Evolutionary conservation across 2,329 filamentous ascomycete species (phyloP).

Genomic region (Helicocarpus griseus): DNA sequence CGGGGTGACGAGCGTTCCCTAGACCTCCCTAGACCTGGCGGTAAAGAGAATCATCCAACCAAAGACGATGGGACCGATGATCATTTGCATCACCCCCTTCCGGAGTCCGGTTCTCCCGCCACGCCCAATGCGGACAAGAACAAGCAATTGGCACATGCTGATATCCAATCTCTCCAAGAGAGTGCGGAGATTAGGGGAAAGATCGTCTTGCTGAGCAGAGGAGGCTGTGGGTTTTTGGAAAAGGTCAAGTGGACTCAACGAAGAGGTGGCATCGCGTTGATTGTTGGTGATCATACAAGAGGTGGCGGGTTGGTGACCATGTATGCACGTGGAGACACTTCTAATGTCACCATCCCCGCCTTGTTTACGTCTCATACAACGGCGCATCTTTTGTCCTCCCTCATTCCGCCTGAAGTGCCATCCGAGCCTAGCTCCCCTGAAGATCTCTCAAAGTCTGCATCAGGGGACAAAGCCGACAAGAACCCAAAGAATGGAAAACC

Average conservation of each 20-base stretch:
- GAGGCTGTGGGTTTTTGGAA: slow-evolving; percentile 91
- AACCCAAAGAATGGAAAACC: slow-evolving; percentile 16
- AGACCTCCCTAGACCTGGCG: background rate
- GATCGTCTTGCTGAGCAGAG: slow-evolving; percentile 80
- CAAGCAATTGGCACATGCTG: slow-evolving; percentile 53
- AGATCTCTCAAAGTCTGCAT: slow-evolving; percentile 46
- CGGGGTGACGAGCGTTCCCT: background rate
- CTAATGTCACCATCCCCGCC: slow-evolving; percentile 86
- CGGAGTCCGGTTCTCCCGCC: slow-evolving; percentile 29
- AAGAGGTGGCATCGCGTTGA: slow-evolving; percentile 76
- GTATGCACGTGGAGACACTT: slow-evolving; percentile 95
- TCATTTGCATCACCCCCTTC: slow-evolving; percentile 57
- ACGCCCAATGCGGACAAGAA: slow-evolving; percentile 12
- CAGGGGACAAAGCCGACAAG: slow-evolving; percentile 32
- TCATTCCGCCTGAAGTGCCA: slow-evolving; percentile 58
- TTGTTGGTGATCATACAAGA: slow-evolving; percentile 86
- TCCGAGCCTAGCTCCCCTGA: slow-evolving; percentile 51
- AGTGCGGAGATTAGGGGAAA: slow-evolving; percentile 88
- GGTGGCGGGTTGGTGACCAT: slow-evolving; percentile 89
- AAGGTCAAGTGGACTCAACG: slow-evolving; percentile 97
- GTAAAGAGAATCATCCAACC: slow-evolving; percentile 13
- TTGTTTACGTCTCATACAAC: slow-evolving; percentile 93
- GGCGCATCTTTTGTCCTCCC: slow-evolving; percentile 79
- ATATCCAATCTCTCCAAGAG: slow-evolving; percentile 87
- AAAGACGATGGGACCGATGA: slow-evolving; percentile 74